Percentiles rank a stretch among this genome's conserved stretches.
Evolutionary conservation across 1,139 yeast genomes (phyloP).

Genomic region (Diutina rugosa): DNA sequence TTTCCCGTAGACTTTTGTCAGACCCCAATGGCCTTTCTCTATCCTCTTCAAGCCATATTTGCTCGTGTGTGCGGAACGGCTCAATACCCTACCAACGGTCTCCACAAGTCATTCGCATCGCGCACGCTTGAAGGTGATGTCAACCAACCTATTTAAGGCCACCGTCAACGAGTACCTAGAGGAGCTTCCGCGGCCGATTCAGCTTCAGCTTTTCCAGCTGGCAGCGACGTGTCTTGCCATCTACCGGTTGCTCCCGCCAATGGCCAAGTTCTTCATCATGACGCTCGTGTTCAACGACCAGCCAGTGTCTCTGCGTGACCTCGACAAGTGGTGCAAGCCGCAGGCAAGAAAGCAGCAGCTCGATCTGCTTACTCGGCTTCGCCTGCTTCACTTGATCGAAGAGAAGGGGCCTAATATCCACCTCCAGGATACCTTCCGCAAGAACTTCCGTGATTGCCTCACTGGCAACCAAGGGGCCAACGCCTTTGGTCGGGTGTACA

Average conservation of each 20-base stretch:
- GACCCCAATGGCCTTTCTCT: background rate
- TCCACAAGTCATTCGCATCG: background rate
- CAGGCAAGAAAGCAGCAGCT: conserved; percentile 41
- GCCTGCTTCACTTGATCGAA: conserved; percentile 61
- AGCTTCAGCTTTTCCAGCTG: conserved; percentile 56
- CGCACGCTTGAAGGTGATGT: background rate
- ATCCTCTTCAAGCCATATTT: background rate
- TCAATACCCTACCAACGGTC: background rate
- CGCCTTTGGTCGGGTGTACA: conserved; percentile 25
- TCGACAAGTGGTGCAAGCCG: conserved; percentile 69
- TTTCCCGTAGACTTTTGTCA: too few relatives aligned
- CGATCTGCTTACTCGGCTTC: conserved; percentile 71
- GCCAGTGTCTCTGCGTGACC: conserved; percentile 52
- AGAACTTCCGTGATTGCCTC: conserved; percentile 67
- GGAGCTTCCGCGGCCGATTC: conserved; percentile 75
- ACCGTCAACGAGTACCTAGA: conserved; percentile 86
- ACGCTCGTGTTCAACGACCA: conserved; percentile 73
- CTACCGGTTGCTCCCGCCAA: conserved; percentile 72
- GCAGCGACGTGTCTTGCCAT: conserved; percentile 95
- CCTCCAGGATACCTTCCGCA: conserved; percentile 62
- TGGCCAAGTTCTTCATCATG: conserved; percentile 84
- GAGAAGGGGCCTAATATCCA: conserved; percentile 49
- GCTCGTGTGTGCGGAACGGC: background rate
- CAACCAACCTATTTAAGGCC: conserved; percentile 22
- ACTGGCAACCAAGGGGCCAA: conserved; percentile 56